phyloP scores from a whole-genome alignment of 2,329 filamentous ascomycete genomes.

The Botryotinia globosa region DNA sequence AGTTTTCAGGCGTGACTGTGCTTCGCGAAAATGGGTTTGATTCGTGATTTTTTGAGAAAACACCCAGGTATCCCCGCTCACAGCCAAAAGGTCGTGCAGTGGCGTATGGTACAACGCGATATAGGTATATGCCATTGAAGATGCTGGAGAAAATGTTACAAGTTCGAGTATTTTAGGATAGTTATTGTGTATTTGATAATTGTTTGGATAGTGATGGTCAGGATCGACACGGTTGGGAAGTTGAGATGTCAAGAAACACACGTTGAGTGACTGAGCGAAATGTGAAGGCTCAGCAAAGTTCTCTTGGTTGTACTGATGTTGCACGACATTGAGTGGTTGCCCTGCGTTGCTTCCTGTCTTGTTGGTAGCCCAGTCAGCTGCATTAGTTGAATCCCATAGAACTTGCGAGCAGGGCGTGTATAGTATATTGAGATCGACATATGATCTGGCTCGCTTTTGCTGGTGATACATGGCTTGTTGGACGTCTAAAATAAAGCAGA shows the following conservation, averaged over 20 bases:
- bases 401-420: conserved; percentile 39
- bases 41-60: conserved; percentile 53
- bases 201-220: conserved; percentile 37
- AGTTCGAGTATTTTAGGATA: conserved; percentile 26
- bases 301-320: conserved; percentile 23
- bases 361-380: conserved; percentile 46
- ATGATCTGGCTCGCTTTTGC: conserved; percentile 24
- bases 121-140: conserved; percentile 51
- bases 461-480: conserved; percentile 54
- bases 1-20: conserved; percentile 46
- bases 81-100: conserved; percentile 55
- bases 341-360: conserved; percentile 15
- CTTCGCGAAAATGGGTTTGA: conserved; percentile 45
- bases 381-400: conserved; percentile 50
- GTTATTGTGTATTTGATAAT: conserved; percentile 17
- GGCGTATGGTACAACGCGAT: conserved; percentile 57
- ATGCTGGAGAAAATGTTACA: conserved; percentile 44
- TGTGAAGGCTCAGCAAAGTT: conserved; percentile 16
- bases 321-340: conserved; percentile 25
- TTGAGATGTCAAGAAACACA: conserved; percentile 31
- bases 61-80: conserved; percentile 57
- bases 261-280: conserved; percentile 32
- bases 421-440: conserved; percentile 23
- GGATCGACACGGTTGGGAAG: conserved; percentile 31
- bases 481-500: conserved; percentile 56